Evolutionary conservation across 768 basidiomycete species (phyloP), one percentile per base, ranked within the genome.

Genomic region (Imleria badia): DNA sequence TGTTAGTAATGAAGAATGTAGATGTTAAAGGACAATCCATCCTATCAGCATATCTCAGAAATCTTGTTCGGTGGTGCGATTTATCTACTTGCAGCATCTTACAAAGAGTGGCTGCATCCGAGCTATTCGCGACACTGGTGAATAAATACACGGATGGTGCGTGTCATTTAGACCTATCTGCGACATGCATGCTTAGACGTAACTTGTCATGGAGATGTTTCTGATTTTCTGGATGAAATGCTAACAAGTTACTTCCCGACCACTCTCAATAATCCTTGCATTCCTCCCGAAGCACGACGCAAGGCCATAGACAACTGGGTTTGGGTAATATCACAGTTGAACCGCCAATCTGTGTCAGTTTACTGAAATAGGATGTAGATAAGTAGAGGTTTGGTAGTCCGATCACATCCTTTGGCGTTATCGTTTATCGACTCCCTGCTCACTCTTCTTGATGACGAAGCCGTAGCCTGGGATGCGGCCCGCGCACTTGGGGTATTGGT

Each of bases 141-240:
- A 97, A 98, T 68, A 92, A 94, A 69, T 81, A 84, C 35, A 75
- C 77, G 11, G 78, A 84, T 38, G 84, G 94, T 93, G 45, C 58
- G 79, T 60, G 41, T 20, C 20, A 5, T 26, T 19, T 4, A 22
- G 11, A 40, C 31, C 10, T 26, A 8, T 40, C 48, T 51, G 17
- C 8, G 7, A 46, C 34, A 51, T 43, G n/a, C 34, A 51, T 43
- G n/a, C 23, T n/a, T 45, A 12, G 8, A 39, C 22, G 5, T 45
- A 34, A 45, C 30, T 43, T 44, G 11, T 4, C 19, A 15, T 34
- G 52, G 11, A 88, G 87, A 79, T 44, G 62, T 83, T 8, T 63
- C 70, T 0, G 53, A 63, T 1, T 86, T 87, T 58, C 67, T 78
- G 69, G 65, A 69, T 51, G 52, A 68, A 35, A 76, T 73, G 51